Percentiles rank a stretch among this genome's conserved stretches.
Conservation (phyloP, 257 asterid species). For the Scutellaria galericulata region DNA sequence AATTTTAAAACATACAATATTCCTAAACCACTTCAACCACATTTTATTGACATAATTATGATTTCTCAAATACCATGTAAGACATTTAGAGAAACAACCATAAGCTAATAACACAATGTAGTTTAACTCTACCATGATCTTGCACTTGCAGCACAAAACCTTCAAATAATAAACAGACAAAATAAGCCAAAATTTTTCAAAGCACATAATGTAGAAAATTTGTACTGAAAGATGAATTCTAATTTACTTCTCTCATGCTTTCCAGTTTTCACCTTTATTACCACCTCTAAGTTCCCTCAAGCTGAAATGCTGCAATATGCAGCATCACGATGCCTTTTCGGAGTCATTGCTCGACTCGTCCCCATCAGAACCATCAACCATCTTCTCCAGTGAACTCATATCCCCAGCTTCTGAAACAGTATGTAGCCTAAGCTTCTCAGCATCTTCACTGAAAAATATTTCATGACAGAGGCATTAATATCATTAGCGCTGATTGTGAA, state of each 20-base stretch:
- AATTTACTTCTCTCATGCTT: conserved; percentile 15
- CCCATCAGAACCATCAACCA: conserved; percentile 68
- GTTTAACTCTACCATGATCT: background rate
- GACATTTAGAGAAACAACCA: background rate
- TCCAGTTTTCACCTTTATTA: conserved; percentile 24
- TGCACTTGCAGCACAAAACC: conserved; percentile 1
- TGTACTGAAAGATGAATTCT: background rate
- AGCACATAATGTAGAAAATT: background rate
- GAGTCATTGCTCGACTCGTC: conserved; percentile 45
- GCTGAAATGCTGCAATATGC: background rate
- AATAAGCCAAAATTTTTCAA: conserved; percentile 1
- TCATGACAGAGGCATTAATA: background rate
- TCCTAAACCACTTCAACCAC: background rate
- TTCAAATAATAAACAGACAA: background rate
- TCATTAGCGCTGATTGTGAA: conserved; percentile 22
- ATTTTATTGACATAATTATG: background rate
- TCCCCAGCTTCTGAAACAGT: conserved; percentile 79
- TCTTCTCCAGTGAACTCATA: conserved; percentile 77
- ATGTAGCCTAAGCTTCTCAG: conserved; percentile 86
- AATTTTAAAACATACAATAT: no score
- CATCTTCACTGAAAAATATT: conserved; percentile 75
- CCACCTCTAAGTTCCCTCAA: background rate
- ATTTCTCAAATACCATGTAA: background rate
- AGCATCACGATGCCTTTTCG: conserved; percentile 46
- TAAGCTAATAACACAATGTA: background rate